phyloP scores from a whole-genome alignment of 345 rosid species.

The Cardiospermum halicacabum region DNA sequence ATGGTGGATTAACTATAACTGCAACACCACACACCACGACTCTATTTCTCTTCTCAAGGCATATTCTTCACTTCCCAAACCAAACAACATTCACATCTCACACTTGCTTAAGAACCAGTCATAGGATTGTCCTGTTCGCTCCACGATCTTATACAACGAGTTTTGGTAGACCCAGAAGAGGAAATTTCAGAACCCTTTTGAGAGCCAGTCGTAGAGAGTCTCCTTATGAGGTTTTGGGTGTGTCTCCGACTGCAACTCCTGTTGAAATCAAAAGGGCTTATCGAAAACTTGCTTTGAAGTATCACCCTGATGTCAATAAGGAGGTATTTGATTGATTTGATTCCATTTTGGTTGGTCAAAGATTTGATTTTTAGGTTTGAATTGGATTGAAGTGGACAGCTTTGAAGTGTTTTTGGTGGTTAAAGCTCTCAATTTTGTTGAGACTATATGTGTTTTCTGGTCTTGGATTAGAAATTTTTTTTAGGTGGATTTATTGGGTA shows the following conservation, averaged over 20 bases:
- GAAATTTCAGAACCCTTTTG: slow-evolving; percentile 15
- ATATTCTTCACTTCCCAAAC: slow-evolving; percentile 24
- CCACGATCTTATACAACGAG: slow-evolving; percentile 16
- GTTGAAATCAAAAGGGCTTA: slow-evolving; percentile 90
- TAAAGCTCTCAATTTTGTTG: background rate
- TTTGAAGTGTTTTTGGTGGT: background rate
- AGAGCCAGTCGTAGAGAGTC: slow-evolving; percentile 61
- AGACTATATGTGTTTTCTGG: background rate
- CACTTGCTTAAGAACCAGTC: slow-evolving; percentile 21
- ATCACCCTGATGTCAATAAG: slow-evolving; percentile 93
- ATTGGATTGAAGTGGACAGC: background rate
- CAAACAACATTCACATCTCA: slow-evolving; percentile 27
- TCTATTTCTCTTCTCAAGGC: slow-evolving; percentile 34
- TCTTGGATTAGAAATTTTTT: background rate
- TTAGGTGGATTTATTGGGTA: background rate
- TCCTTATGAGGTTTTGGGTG: slow-evolving; percentile 84
- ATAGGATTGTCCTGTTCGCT: slow-evolving; percentile 12
- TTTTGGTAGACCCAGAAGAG: slow-evolving; percentile 32
- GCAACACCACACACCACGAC: slow-evolving; percentile 17
- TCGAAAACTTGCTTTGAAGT: slow-evolving; percentile 91
- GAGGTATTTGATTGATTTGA: slow-evolving; percentile 40
- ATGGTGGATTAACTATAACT: slow-evolving; percentile 25
- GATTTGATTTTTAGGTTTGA: background rate
- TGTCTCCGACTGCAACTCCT: slow-evolving; percentile 72
- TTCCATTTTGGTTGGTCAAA: background rate